Evolutionary conservation across 2,329 filamentous ascomycete genomes (phyloP).

Genomic region (Chaetomiaceae sp.): DNA sequence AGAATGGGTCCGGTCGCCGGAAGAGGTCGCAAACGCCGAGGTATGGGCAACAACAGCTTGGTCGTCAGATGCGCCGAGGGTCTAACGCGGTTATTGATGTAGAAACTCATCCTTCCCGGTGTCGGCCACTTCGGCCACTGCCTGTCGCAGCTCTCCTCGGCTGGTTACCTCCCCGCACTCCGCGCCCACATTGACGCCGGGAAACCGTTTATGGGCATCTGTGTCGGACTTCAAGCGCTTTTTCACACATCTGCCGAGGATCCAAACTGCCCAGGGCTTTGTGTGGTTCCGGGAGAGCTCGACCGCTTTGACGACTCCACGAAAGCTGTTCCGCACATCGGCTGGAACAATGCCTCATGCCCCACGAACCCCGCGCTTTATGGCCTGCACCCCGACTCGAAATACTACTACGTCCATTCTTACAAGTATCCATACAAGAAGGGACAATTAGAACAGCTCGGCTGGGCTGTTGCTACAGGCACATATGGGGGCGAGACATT

Average conservation of each 20-base stretch:
- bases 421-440: constrained; percentile 76
- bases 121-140: constrained; percentile 98
- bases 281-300: constrained; percentile 66
- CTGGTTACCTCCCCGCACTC: constrained; percentile 80
- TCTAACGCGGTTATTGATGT: constrained; percentile 12
- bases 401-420: constrained; percentile 99
- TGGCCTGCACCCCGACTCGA: constrained; percentile 72
- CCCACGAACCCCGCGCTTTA: constrained; percentile 57
- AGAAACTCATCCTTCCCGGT: constrained; percentile 93
- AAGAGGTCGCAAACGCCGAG: constrained; percentile 79
- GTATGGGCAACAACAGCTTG: constrained; percentile 44
- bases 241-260: constrained; percentile 85
- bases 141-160: constrained; percentile 73
- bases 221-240: constrained; percentile 86
- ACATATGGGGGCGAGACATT: constrained; percentile 86
- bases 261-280: constrained; percentile 65
- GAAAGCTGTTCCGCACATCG: constrained; percentile 97
- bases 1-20: constrained; percentile 82
- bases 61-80: not conserved
- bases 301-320: constrained; percentile 69
- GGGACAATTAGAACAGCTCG: constrained; percentile 70
- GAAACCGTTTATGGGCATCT: constrained; percentile 98
- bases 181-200: constrained; percentile 76
- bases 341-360: constrained; percentile 81
- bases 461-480: constrained; percentile 90